A percentile compares a stretch with the other conserved stretches of the same genome.
Conservation (phyloP, 495 filamentous ascomycete genomes). For the Xylaria flabelliformis region DNA sequence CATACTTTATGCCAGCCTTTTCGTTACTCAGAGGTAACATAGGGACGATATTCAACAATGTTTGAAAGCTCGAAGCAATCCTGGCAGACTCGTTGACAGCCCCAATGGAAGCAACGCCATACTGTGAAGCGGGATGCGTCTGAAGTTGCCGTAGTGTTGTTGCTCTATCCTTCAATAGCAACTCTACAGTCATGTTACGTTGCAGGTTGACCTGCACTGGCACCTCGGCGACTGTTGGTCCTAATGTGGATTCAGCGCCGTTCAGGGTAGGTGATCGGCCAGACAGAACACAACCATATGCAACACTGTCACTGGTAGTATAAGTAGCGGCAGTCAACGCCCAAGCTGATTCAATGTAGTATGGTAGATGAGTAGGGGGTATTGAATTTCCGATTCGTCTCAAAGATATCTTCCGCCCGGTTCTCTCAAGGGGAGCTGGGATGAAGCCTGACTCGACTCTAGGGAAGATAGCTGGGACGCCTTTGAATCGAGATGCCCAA, state of each 20-base stretch:
- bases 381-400: neutral
- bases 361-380: conserved; percentile 7
- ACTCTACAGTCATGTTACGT: conserved; percentile 15
- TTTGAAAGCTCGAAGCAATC: conserved; percentile 21
- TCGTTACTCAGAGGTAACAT: neutral
- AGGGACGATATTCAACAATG: conserved; percentile 22
- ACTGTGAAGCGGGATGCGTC: conserved; percentile 21
- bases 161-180: conserved; percentile 20
- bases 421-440: neutral
- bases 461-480: conserved; percentile 23
- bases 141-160: conserved; percentile 21
- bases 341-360: conserved; percentile 23
- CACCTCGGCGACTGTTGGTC: conserved; percentile 17
- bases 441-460: neutral
- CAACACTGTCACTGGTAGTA: conserved; percentile 16
- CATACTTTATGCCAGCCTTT: neutral
- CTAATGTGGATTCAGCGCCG: conserved; percentile 10
- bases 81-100: conserved; percentile 7
- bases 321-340: conserved; percentile 20
- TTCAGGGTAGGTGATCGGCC: conserved; percentile 13
- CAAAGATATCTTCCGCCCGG: neutral
- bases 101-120: conserved; percentile 5
- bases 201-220: conserved; percentile 26
- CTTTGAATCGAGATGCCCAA: conserved; percentile 25
- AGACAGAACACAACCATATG: conserved; percentile 22